Evolutionary conservation across 805 yeast species (phyloP), one percentile per base, ranked within the genome.

Genomic region (Myxozyma sirexii): DNA sequence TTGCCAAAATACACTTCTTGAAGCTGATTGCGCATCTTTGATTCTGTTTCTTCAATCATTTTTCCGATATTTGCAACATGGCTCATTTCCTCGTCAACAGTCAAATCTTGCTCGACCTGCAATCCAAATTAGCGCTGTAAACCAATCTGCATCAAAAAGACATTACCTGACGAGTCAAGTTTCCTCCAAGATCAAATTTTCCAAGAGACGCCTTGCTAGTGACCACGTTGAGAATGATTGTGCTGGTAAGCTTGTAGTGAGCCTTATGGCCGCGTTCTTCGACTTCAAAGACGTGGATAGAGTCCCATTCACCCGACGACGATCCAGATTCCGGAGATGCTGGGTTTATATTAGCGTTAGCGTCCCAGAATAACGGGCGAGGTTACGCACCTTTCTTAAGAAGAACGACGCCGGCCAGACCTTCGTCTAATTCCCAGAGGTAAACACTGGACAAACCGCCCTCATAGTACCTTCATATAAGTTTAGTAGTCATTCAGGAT

Each of bases 1-100:
- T 93, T 93, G 68, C 96, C 97, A 71, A 93, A 93, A 73, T 93
- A 93, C 27, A 93, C 97, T 64, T 90, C 96, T 73, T 93, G 96
- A 64, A 93, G 79, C 77, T 88, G 78, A 68, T 88, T 89, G 74
- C 99, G 83, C 76, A 93, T 78, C 71, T 87, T 90, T 62, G 87
- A 84, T 76, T 93, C 99, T 44, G 89, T 81, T 62, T 90, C 96
- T 74, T 93, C 99, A 13, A 94, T 82, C 63, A 91, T 73, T 2
- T 87, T 78, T 31, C 99, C 99, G 62, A 93, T 76, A 70, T 92
- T 92, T 33, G 91, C 84, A 51, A 93, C 81, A 71, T 94, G 97
- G n/a, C 85, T 80, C 27, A 82, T 74, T 51, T 80, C 83, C 58
- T 82, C 81, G 12, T 79, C 75, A 2, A 78, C 70, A 1, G 73